Conservation (phyloP, 2,329 filamentous ascomycete species). For the Penicillium sumatraense region DNA sequence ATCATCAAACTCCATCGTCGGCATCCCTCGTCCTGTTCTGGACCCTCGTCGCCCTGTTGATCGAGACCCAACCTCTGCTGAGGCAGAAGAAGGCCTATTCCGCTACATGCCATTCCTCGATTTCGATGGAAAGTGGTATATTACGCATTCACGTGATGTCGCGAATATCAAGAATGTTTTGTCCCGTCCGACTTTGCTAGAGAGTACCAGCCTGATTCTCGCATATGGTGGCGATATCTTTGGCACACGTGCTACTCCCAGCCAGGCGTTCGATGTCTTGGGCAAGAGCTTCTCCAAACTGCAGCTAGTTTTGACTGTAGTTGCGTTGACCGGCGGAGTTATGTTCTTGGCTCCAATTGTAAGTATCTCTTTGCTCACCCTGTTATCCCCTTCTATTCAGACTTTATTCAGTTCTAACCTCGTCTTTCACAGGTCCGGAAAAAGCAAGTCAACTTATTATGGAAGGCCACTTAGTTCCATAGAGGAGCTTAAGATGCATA, state of each 20-base stretch:
- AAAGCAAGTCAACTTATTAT: constrained; percentile 30
- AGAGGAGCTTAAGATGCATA: constrained; percentile 11
- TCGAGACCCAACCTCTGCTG: constrained; percentile 77
- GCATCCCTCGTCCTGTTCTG: constrained; percentile 76
- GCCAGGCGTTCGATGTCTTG: constrained; percentile 86
- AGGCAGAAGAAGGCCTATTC: constrained; percentile 81
- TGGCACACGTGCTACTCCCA: constrained; percentile 83
- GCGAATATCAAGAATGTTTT: constrained; percentile 75
- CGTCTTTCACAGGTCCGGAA: constrained; percentile 18
- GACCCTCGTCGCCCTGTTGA: constrained; percentile 86
- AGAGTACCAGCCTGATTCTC: constrained; percentile 89
- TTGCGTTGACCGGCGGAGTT: constrained; percentile 77
- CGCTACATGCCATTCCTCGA: constrained; percentile 78
- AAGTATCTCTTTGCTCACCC: constrained; percentile 45
- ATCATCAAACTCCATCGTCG: constrained; percentile 73
- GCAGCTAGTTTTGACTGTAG: constrained; percentile 80
- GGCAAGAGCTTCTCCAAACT: constrained; percentile 93
- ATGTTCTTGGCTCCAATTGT: constrained; percentile 83
- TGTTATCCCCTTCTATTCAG: background rate
- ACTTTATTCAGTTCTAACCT: constrained; percentile 12
- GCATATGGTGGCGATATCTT: constrained; percentile 87
- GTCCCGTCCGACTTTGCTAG: constrained; percentile 76
- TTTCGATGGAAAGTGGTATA: constrained; percentile 77
- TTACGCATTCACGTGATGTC: constrained; percentile 83
- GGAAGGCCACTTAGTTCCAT: constrained; percentile 22